Evolutionary conservation across 805 yeast species (phyloP), one percentile per base, ranked within the genome.

Genomic region (Saccharomycopsis sp.): DNA sequence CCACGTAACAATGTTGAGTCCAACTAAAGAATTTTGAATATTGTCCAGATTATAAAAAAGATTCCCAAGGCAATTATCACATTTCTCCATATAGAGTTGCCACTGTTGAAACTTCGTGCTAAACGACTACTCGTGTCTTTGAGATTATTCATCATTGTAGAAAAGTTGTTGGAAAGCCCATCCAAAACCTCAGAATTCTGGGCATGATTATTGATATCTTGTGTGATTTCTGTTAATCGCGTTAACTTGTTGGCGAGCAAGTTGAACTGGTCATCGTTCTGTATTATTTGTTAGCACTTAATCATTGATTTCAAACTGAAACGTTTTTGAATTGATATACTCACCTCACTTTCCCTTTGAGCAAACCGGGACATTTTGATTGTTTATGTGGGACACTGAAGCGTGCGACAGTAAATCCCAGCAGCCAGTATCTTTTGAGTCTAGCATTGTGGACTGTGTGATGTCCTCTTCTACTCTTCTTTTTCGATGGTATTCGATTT

Each of bases 121-220:
- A 86, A 72, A 52, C 80, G 75, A 1, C 72, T 60, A 1, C 87
- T 79, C 0, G 87, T 75, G 55, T 75, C 72, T 59, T 75, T 77
- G n/a, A 86, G 71, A 54, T 78, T 75, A 24, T 72, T 75, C 48
- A 76, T 68, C 63, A 85, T 67, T 12, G 74, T 65, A 58, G 77
- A 71, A 69, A 86, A 75, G n/a, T 83, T 76, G 57, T 79, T 78
- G 44, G 80, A 76, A 20, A 82, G 64, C 16, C 71, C 70, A 55
- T 70, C 70, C 20, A 81, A 65, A 44, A 74, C 63, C 0, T 76
- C 72, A 24, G 68, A 67, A 60, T 80, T 84, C 55, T 82, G 74
- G 1, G 92, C 87, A 63, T 83, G 85, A 56, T 73, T 71, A 63
- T 85, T 81, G 41, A 87, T 84, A 59, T 87, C 92, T 62, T 80